phyloP scores from a whole-genome alignment of 352 stramenopile genomes.

The Pythium graminicola region DNA sequence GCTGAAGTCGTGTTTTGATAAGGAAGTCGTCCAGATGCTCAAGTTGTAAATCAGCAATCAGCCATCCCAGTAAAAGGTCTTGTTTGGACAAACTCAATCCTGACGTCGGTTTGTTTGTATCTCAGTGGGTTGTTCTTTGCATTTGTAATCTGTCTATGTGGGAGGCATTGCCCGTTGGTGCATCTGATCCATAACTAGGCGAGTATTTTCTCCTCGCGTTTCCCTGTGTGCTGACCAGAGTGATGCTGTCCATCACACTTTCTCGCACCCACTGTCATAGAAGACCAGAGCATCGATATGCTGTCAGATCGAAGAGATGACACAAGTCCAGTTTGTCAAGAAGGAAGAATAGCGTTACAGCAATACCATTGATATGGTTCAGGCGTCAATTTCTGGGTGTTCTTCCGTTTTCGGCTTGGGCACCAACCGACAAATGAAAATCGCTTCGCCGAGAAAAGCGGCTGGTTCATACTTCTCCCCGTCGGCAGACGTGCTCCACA shows the following conservation, averaged over 20 bases:
- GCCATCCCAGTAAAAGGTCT: background rate
- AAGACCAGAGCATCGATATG: no score
- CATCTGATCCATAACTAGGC: no score
- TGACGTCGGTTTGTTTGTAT: conserved; percentile 1
- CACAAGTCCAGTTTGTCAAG: no score
- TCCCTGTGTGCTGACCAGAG: no score
- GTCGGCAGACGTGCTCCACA: conserved; percentile 22
- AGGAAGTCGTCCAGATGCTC: conserved; percentile 70
- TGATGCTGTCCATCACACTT: no score
- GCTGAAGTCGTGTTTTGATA: conserved; percentile 84
- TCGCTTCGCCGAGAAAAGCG: conserved; percentile 30
- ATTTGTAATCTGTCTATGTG: background rate
- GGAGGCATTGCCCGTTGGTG: no score
- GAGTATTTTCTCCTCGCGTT: no score
- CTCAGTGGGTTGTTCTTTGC: background rate
- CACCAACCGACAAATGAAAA: conserved; percentile 34
- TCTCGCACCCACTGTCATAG: no score
- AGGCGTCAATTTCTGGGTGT: background rate
- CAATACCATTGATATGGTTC: no score
- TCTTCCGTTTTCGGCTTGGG: background rate
- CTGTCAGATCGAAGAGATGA: no score
- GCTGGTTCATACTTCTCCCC: conserved; percentile 6
- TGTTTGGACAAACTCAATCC: background rate
- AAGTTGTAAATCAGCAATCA: conserved; percentile 34
- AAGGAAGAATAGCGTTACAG: no score